Evolutionary conservation across 1,139 yeast species (phyloP).

Genomic region (Zygosaccharomyces pseudobailii): DNA sequence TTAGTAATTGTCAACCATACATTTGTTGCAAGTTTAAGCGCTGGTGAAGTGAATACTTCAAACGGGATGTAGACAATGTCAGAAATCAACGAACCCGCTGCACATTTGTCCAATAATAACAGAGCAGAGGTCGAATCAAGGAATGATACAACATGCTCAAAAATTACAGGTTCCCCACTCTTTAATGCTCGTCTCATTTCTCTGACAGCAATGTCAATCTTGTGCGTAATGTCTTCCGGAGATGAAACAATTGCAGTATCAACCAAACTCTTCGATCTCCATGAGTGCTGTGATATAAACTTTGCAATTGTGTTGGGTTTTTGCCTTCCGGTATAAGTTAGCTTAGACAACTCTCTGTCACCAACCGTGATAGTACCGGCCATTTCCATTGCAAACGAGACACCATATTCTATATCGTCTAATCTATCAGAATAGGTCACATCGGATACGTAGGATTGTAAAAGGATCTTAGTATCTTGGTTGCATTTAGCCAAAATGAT

Average conservation of each 20-base stretch:
- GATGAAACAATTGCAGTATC: conserved; percentile 33
- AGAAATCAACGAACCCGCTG: conserved; percentile 50
- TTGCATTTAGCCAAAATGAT: conserved; percentile 51
- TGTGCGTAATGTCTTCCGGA: conserved; percentile 22
- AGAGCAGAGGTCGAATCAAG: conserved; percentile 46
- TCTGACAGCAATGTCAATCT: conserved; percentile 22
- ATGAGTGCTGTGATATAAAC: conserved; percentile 71
- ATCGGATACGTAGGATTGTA: conserved; percentile 68
- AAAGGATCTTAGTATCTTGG: conserved; percentile 70
- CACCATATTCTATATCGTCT: conserved; percentile 61
- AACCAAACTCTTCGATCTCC: conserved; percentile 51
- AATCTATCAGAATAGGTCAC: conserved; percentile 30
- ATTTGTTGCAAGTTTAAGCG: conserved; percentile 64
- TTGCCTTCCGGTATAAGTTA: conserved; percentile 30
- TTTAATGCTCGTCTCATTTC: conserved; percentile 21
- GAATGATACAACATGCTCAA: conserved; percentile 38
- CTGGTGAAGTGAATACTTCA: conserved; percentile 51
- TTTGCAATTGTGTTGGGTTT: conserved; percentile 61
- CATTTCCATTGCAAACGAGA: conserved; percentile 84
- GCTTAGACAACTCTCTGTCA: conserved; percentile 50
- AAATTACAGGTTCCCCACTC: conserved; percentile 27
- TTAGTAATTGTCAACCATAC: conserved; percentile 81
- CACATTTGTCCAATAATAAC: conserved; percentile 42
- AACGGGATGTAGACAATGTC: conserved; percentile 72
- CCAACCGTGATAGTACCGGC: conserved; percentile 66